Base-by-base conservation (phyloP, 2,329 filamentous ascomycete genomes). In the Cordyceps farinosa region DNA sequence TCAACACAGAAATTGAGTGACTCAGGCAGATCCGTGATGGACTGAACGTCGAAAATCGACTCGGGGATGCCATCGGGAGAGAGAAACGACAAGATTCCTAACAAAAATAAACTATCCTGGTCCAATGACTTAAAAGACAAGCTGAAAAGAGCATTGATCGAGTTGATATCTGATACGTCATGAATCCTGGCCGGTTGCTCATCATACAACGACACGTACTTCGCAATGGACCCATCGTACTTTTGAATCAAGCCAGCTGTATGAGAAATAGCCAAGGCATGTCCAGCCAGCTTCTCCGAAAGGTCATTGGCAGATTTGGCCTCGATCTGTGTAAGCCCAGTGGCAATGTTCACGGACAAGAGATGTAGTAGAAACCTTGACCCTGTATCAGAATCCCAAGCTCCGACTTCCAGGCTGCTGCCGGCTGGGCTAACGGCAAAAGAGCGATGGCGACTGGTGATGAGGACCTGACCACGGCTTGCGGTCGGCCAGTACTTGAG, bases 241-340 rank as follows among this genome's bases (percentile, higher is more conserved):
- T 52, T 32, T 29, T 67, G 60, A 32, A 67, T 67, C 27, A 67
- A 15, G 4, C 66, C 64, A 30, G 54, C 59, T 64, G 64, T 65
- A 13, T 42, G 48, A 2, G 64, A 58, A 3, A 66, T 22, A 15
- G 60, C 62, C 8, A 66, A 32, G 5, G 65, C 64, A 57, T 66
- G 63, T 1, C 65, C 65, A 36, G 58, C 54, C 6, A 66, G 45
- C 11, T 29, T 62, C 15, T 56, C 5, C n/a, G 64, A 65, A 9
- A 65, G 57, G 17, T 61, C 42, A n/a, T 11, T 52, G 5, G 61
- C 61, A 15, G 44, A 55, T 2, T 59, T 8, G 1, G 1, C 17
- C 22, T 66, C 57, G 1, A 9, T 29, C 22, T 27, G 9, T 4
- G 5, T 27, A 5, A 65, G 15, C 3, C 63, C 38, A 15, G 4